Base-by-base conservation (phyloP, 108 stramenopile species). In the Nitzschia sp. region DNA sequence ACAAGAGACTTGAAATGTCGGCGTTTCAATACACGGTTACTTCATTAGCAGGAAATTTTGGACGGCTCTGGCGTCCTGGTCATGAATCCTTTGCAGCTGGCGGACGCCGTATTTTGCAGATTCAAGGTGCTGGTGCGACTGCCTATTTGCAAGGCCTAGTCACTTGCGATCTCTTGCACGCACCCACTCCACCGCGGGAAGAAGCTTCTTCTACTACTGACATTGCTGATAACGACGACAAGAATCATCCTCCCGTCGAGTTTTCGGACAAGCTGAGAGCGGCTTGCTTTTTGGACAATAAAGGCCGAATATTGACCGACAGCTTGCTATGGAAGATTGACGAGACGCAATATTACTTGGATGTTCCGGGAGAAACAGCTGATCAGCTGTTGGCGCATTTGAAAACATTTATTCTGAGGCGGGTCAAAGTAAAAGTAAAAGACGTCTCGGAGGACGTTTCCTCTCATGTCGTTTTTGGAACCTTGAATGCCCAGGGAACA, bases 221-320 rank as follows among this genome's bases (percentile, higher is more conserved):
- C 1, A 56, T 15, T 9, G 27, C 24, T 4, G n/a, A 53, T 0
- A 33, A 54, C 28, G 42, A 28, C 18, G 58, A 21, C 13, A 68
- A 33, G 45, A 70, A 74, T 35, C n/a, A 21, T 18, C 27, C 30
- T 19, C 63, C 56, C 1, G 82, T 93, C 2, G 64, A 59, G 61
- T 93, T 93, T 55, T 77, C 81, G 25, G 74, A 80, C 30, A 77
- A 80, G 34, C 70, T 89, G 46, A 59, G 93, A 56, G 64, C 87
- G 8, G 72, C 93, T 0, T 89, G 88, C 33, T 94, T 94, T 66
- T 75, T 94, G 18, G 93, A 94, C 66, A 79, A 87, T 71, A 81
- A 90, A 46, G 93, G 93, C n/a, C 49, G 93, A 25, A 90, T 91
- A 28, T 48, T 94, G 35, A 94, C 90, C 0, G 93, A 94, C 78